Conservation (phyloP, 495 filamentous ascomycete genomes). For the Penicillium coffeae region DNA sequence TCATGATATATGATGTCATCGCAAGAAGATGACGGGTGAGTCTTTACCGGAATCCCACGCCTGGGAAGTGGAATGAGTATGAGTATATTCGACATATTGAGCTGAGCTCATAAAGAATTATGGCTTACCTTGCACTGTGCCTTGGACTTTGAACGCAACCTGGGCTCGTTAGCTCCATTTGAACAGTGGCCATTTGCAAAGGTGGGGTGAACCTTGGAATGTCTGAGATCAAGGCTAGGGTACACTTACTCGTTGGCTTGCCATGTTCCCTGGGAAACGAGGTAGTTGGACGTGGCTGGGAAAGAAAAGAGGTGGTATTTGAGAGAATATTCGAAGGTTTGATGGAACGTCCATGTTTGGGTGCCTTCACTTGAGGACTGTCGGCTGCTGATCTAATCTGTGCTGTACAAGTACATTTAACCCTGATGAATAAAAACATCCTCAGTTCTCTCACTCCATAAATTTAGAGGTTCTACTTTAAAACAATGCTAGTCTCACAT, state of each 20-base stretch:
- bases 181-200: neutral
- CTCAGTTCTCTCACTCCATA: no score
- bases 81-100: neutral
- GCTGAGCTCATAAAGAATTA: neutral
- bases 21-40: neutral
- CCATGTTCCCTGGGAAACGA: neutral
- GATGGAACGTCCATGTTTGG: no score
- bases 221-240: neutral
- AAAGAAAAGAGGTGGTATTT: neutral
- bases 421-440: neutral
- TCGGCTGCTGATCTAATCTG: neutral
- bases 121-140: conserved; percentile 49
- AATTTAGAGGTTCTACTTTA: no score
- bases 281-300: neutral
- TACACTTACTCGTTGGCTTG: neutral
- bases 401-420: neutral
- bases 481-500: no score
- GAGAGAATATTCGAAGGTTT: no score
- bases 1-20: conserved; percentile 19
- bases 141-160: conserved; percentile 52
- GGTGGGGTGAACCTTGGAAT: neutral
- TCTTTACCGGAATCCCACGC: conserved; percentile 68
- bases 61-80: conserved; percentile 28
- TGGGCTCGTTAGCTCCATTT: conserved; percentile 15
- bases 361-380: neutral